Evolutionary conservation across 2,329 filamentous ascomycete species (phyloP), one percentile per base, ranked within the genome.

Genomic region (Xylariales sp.): DNA sequence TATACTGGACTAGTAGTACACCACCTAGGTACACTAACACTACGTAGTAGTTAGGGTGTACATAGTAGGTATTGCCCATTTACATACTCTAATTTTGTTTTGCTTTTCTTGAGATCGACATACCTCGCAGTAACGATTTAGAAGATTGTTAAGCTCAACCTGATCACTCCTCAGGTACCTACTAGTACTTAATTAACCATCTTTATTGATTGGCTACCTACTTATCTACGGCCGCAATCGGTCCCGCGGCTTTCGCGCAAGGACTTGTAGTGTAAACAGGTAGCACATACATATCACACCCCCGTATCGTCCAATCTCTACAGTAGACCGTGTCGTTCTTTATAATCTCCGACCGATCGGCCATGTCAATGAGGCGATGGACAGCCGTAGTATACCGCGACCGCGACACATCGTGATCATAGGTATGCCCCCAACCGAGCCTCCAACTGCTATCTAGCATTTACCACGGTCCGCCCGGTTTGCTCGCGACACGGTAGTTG

Each of bases 341-440:
- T 58, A 39, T 43, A 36, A 30, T 48, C 57, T 50, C 30, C 60
- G 23, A 53, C 52, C 59, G 45, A 62, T 59, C 71, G 70, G 73
- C 72, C 74, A 76, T 76, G 74, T 74, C 69, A 74, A 71, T 61
- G 68, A 74, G 49, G 71, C 64, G 65, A 77, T 77, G 75, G 74
- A 76, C 39, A 70, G 67, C 66, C 74, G 68, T 69, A 75, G 68
- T 68, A 75, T 75, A 56, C 75, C 74, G 68, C 72, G 74, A 73
- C 75, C 75, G 69, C 74, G 75, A 74, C 75, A 77, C 73, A 75
- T 77, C 70, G 75, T 77, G 70, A 77, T 77, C 69, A 75, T 77
- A 75, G 75, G 75, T 77, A 64, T 67, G 73, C 68, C 48, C 61
- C 60, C 34, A 49, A 52, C 39, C 64, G 36, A 9, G 45, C 55